A percentile compares a stretch with the other conserved stretches of the same genome.
Conservation (phyloP, 2,329 filamentous ascomycete species). For the Penicillium frequentans region DNA sequence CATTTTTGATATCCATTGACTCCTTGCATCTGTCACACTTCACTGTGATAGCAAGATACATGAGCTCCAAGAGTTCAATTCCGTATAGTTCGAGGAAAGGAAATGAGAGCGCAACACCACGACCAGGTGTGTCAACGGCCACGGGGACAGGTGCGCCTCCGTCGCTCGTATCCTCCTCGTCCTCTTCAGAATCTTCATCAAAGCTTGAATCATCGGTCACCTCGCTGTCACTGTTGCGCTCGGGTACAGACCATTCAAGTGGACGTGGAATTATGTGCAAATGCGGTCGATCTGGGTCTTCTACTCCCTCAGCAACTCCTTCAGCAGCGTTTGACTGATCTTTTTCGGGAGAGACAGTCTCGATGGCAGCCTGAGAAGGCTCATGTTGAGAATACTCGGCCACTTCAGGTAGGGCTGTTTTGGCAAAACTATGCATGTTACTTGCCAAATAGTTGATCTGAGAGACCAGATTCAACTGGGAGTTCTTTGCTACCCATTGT, state of each 20-base stretch:
- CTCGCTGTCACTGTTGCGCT: slow-evolving; percentile 36
- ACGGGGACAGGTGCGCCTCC: slow-evolving; percentile 39
- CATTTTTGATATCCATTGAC: slow-evolving; percentile 65
- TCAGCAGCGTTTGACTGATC: not conserved
- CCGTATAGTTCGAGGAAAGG: slow-evolving; percentile 74
- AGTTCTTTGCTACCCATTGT: slow-evolving; percentile 56
- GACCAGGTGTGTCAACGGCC: slow-evolving; percentile 52
- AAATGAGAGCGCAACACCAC: slow-evolving; percentile 75
- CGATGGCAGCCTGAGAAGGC: not conserved
- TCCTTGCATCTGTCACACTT: slow-evolving; percentile 82
- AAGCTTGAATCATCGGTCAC: slow-evolving; percentile 46
- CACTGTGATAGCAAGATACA: slow-evolving; percentile 65
- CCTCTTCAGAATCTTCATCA: slow-evolving; percentile 48
- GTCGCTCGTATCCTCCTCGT: slow-evolving; percentile 34
- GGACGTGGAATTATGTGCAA: slow-evolving; percentile 72
- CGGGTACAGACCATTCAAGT: slow-evolving; percentile 66
- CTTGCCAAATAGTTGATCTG: slow-evolving; percentile 73
- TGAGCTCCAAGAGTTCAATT: slow-evolving; percentile 72
- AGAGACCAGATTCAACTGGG: slow-evolving; percentile 65
- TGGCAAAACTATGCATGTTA: slow-evolving; percentile 68
- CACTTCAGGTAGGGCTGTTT: slow-evolving; percentile 45
- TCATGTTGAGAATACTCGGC: slow-evolving; percentile 13
- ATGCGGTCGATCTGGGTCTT: slow-evolving; percentile 57
- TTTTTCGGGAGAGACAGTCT: not conserved
- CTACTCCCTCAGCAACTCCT: not conserved